These are phyloP conservation scores for Colletotrichum sp. DNA, from an alignment of 2,329 filamentous ascomycete genomes.

Conservation along the genomic window DNA sequence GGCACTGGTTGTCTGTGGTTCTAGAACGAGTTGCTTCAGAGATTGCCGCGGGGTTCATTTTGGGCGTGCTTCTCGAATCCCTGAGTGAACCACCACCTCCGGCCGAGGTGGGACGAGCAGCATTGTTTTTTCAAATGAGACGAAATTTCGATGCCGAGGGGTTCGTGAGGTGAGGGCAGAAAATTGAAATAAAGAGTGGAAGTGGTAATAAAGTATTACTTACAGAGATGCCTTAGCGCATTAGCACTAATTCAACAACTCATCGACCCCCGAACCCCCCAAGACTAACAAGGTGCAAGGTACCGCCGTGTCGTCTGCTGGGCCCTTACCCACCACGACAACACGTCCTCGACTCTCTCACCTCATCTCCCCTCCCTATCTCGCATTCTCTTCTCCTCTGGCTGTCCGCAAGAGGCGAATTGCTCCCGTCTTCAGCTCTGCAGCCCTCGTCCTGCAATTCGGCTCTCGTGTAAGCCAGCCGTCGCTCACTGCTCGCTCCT, in stretches of 20 bases:
- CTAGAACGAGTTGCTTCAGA: background rate
- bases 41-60: background rate
- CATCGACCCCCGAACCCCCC: background rate
- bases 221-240: background rate
- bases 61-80: background rate
- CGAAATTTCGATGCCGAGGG: background rate
- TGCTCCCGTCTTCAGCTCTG: background rate
- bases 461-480: background rate
- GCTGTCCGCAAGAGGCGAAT: background rate
- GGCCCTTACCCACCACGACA: background rate
- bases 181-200: background rate
- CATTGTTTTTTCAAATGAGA: background rate
- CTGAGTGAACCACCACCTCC: background rate
- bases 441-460: background rate
- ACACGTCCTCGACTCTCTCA: background rate
- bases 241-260: conserved; percentile 14
- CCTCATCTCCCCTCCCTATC: background rate
- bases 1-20: background rate
- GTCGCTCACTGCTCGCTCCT: background rate
- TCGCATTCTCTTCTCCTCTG: background rate
- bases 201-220: conserved; percentile 2
- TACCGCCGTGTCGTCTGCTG: background rate
- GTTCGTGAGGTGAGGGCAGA: background rate
- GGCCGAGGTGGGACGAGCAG: background rate
- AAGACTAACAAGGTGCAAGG: background rate